Evolutionary conservation across 78 protist genomes (phyloP).

Genomic region (Fonticula alba): DNA sequence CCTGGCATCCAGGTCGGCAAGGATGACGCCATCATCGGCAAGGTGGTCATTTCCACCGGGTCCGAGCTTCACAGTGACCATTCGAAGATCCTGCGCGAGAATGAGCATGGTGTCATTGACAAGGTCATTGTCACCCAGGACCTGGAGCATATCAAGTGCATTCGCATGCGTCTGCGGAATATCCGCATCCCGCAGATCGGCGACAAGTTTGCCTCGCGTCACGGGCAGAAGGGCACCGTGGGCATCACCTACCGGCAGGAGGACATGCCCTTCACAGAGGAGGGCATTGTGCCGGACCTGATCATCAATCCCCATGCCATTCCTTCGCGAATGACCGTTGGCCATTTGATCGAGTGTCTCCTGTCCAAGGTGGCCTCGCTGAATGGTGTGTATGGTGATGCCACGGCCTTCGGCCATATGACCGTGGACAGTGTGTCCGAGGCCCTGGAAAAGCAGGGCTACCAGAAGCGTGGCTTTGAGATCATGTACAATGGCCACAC

Average conservation of each 20-base stretch:
- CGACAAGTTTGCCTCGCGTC: slow-evolving; percentile 98
- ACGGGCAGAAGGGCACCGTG: slow-evolving; percentile 99
- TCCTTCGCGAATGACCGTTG: slow-evolving; percentile 99
- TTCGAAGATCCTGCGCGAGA: slow-evolving; percentile 33
- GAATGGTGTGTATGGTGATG: slow-evolving; percentile 19
- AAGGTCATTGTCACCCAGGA: slow-evolving; percentile 11
- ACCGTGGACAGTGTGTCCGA: background rate
- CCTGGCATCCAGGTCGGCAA: slow-evolving; percentile 3
- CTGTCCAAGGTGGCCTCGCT: slow-evolving; percentile 68
- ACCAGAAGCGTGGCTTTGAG: slow-evolving; percentile 81
- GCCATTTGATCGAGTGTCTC: slow-evolving; percentile 94
- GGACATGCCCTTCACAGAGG: slow-evolving; percentile 92
- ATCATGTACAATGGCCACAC: slow-evolving; percentile 94
- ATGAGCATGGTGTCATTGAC: slow-evolving; percentile 83
- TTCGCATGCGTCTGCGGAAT: slow-evolving; percentile 77
- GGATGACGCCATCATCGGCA: slow-evolving; percentile 77
- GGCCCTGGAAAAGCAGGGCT: slow-evolving; percentile 41
- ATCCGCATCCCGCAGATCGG: slow-evolving; percentile 75
- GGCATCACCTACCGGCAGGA: slow-evolving; percentile 94
- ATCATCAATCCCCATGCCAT: slow-evolving; percentile 99
- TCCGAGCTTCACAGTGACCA: too few species aligned
- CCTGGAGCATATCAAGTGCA: slow-evolving; percentile 63
- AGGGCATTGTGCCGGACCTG: slow-evolving; percentile 96
- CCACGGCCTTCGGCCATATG: background rate
- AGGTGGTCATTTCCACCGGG: too few species aligned